Evolutionary conservation across 768 basidiomycete genomes (phyloP).

Genomic region (Pleurotus sapidus): DNA sequence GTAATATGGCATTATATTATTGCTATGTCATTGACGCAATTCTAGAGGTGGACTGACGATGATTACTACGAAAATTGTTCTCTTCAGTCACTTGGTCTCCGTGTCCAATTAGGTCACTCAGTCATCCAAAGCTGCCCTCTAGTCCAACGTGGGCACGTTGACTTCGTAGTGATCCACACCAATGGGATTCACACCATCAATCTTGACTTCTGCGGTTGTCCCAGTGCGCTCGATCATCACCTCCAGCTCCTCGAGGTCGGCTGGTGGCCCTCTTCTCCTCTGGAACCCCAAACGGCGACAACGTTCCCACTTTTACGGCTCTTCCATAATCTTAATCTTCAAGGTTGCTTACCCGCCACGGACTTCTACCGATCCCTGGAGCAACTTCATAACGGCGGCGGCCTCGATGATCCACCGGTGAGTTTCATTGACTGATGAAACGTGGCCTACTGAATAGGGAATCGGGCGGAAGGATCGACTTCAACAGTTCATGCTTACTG

Average conservation of each 20-base stretch:
- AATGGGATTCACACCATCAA: no score
- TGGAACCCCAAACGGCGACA: conserved; percentile 15
- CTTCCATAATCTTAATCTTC: conserved; percentile 18
- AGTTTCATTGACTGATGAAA: no score
- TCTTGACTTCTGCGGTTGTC: no score
- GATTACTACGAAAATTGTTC: no score
- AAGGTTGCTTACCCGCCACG: conserved; percentile 12
- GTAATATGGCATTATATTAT: conserved; percentile 7
- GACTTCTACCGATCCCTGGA: conserved; percentile 19
- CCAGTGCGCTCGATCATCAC: neutral
- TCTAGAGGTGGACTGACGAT: neutral
- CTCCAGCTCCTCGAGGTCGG: conserved; percentile 14
- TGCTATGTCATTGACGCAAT: neutral
- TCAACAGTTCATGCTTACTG: no score
- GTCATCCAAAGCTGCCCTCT: conserved; percentile 10
- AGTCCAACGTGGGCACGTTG: neutral
- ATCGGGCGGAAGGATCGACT: no score
- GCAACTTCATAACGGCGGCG: no score
- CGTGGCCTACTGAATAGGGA: no score
- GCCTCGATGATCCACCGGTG: no score
- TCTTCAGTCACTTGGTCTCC: no score
- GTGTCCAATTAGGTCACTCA: conserved; percentile 15
- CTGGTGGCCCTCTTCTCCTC: conserved; percentile 12
- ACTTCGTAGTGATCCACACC: no score
- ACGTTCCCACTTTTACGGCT: conserved; percentile 14